Evolutionary conservation across 1,139 yeast species (phyloP).

Genomic region (Suhomyces panamericanus): DNA sequence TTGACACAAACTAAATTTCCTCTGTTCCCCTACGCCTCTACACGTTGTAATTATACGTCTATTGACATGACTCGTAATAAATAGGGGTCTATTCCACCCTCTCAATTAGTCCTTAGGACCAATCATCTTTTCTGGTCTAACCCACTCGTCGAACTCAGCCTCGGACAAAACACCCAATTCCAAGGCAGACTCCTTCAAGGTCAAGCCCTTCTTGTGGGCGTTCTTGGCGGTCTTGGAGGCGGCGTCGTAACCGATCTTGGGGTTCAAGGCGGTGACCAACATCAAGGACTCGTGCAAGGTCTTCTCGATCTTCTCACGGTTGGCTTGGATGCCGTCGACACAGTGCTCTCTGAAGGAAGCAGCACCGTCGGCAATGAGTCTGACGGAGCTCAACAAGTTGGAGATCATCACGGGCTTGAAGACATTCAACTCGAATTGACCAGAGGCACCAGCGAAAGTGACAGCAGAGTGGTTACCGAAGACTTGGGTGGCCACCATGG

Average conservation of each 20-base stretch:
- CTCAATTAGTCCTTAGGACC: conserved; percentile 18
- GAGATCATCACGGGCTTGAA: conserved; percentile 24
- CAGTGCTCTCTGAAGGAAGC: conserved; percentile 23
- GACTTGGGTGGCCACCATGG: conserved; percentile 24
- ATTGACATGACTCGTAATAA: conserved; percentile 4
- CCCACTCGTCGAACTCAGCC: conserved; percentile 23
- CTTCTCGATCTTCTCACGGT: conserved; percentile 22
- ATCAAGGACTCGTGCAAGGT: conserved; percentile 23
- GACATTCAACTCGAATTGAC: conserved; percentile 25
- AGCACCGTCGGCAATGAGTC: conserved; percentile 22
- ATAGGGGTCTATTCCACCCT: neutral
- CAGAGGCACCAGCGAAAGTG: conserved; percentile 24
- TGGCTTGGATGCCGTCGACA: conserved; percentile 23
- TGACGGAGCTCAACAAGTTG: conserved; percentile 22
- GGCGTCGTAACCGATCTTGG: conserved; percentile 25
- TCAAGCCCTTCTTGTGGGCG: conserved; percentile 25
- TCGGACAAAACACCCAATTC: conserved; percentile 21
- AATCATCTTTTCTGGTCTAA: conserved; percentile 24
- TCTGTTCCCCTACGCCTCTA: too few species aligned
- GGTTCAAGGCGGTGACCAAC: conserved; percentile 26
- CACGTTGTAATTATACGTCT: neutral
- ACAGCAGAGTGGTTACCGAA: conserved; percentile 25
- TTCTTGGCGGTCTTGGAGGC: conserved; percentile 26
- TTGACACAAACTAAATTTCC: too few species aligned
- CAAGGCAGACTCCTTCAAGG: conserved; percentile 23